Evolutionary conservation across 192 early-diverging fungal genomes (phyloP), one percentile per base, ranked within the genome.

Genomic region (Backusella morwellensis): DNA sequence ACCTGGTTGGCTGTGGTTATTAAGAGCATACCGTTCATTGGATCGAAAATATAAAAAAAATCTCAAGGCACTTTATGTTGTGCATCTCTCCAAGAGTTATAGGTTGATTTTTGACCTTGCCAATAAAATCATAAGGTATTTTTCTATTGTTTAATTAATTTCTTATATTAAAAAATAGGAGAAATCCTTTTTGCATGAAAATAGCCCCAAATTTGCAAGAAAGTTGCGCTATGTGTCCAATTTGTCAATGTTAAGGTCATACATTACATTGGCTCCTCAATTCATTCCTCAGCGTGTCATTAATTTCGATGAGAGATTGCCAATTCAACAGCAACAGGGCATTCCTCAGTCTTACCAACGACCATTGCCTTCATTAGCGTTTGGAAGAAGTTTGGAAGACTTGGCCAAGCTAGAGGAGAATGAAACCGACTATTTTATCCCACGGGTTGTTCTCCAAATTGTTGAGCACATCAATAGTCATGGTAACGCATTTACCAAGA

Each of bases 21-120:
- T 93, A 77, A 91, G 87, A 74, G 95, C 95, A 11, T 97, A 98
- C 78, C 83, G 93, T 29, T 89, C 89, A 38, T 76, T 98, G 42
- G 88, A 90, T 41, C 82, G 95, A 85, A 94, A 93, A 91, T 94
- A 93, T 86, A 96, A 96, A 73, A 99, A 99, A 85, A 98, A 99
- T 83, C 84, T 99, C 44, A 97, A 97, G 82, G 89, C 89, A 23
- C 85, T 99, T 19, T 95, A 94, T 83, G 91, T 99, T 44, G 95
- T 99, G 1, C 96, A 99, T 84, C 93, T 96, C n/a, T 90, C 94
- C 8, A 86, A 88, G 29, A 95, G 91, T 90, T 90, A 93, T 66
- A 88, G 93, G 66, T 74, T 98, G 7, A 83, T 97, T 15, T 90
- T 99, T 82, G 93, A 95, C 68, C 88, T 93, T 1, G 95, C 96